These are phyloP conservation scores for Mortierella sp. DNA, from an alignment of 371 early-diverging fungal species.

Conservation along the genomic window DNA sequence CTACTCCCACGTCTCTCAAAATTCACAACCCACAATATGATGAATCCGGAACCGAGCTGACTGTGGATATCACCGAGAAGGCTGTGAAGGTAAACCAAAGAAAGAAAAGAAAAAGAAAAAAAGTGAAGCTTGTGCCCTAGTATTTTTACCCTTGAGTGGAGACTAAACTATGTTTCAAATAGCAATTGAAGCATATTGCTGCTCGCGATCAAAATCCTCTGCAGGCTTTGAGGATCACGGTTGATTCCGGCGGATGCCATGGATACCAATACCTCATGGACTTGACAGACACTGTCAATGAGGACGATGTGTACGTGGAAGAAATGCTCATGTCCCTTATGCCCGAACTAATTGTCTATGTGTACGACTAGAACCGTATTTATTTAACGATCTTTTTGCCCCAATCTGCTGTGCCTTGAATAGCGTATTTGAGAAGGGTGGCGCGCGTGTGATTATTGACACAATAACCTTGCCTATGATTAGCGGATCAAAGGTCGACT, in stretches of 20 bases:
- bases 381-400: too few species aligned
- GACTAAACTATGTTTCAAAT: neutral
- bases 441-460: conserved; percentile 88
- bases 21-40: conserved; percentile 48
- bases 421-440: conserved; percentile 87
- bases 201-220: conserved; percentile 66
- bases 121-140: neutral
- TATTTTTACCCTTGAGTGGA: neutral
- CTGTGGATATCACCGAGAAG: conserved; percentile 49
- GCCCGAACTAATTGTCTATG: too few species aligned
- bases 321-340: neutral
- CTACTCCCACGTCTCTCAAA: conserved; percentile 10
- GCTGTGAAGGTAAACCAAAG: conserved; percentile 44
- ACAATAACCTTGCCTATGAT: conserved; percentile 85
- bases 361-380: too few species aligned
- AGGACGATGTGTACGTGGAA: conserved; percentile 80
- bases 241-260: conserved; percentile 97
- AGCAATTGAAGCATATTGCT: conserved; percentile 79
- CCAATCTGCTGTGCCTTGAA: neutral
- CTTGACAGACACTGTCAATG: conserved; percentile 75
- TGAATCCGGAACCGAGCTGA: conserved; percentile 46
- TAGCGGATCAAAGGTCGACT: conserved; percentile 90
- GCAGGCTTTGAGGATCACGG: conserved; percentile 81
- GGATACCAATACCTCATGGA: conserved; percentile 95
- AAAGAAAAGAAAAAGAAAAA: too few species aligned